Percentiles rank a stretch among this genome's conserved stretches.
Evolutionary conservation across 805 yeast species (phyloP).

Genomic region (Saccharomycopsis sp.): DNA sequence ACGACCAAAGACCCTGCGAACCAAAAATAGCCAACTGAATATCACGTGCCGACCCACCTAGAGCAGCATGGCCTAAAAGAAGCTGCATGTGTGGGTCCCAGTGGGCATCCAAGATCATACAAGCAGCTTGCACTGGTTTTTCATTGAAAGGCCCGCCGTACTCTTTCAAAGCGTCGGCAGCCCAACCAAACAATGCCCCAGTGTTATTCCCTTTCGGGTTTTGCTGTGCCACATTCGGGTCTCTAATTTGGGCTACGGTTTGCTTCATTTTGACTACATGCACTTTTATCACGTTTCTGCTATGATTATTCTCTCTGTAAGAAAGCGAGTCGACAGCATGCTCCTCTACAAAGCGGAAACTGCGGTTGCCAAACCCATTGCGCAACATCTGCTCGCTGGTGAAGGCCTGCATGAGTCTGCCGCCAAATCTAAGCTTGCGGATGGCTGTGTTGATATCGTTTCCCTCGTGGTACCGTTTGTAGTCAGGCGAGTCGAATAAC

Average conservation of each 20-base stretch:
- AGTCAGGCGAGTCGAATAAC: conserved; percentile 60
- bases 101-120: conserved; percentile 74
- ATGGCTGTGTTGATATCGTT: conserved; percentile 66
- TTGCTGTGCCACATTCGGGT: conserved; percentile 83
- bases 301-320: conserved; percentile 33
- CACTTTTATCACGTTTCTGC: conserved; percentile 62
- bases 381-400: conserved; percentile 85
- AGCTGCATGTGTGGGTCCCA: conserved; percentile 59
- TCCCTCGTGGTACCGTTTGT: conserved; percentile 45
- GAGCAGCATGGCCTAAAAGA: conserved; percentile 84
- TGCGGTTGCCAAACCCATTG: conserved; percentile 70
- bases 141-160: conserved; percentile 48
- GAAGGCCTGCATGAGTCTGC: conserved; percentile 83
- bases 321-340: conserved; percentile 46
- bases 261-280: conserved; percentile 66
- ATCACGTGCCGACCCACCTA: conserved; percentile 78
- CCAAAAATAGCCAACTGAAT: conserved; percentile 87
- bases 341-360: conserved; percentile 71
- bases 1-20: conserved; percentile 82
- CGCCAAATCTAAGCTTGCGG: conserved; percentile 71
- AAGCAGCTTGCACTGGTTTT: conserved; percentile 73
- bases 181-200: conserved; percentile 75
- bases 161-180: conserved; percentile 60
- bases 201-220: conserved; percentile 61
- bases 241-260: conserved; percentile 65